Percentiles rank a stretch among this genome's conserved stretches.
Evolutionary conservation across 345 rosid genomes (phyloP).

Genomic region (Murraya koenigii): DNA sequence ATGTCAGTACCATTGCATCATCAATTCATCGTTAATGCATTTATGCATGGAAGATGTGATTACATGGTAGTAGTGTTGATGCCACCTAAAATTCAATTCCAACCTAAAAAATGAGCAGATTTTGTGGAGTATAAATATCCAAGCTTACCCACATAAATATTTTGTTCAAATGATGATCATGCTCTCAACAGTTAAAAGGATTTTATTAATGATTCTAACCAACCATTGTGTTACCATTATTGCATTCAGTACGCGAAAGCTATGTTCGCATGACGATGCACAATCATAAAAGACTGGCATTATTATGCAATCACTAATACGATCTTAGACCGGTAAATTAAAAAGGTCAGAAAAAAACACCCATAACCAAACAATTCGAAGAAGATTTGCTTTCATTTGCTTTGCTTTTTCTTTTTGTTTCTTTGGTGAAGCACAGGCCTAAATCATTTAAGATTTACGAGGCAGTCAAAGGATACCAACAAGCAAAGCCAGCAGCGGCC

Average conservation of each 20-base stretch:
- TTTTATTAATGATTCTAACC: neutral
- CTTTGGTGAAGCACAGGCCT: neutral
- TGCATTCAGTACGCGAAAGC: neutral
- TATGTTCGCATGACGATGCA: neutral
- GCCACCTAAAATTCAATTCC: no score
- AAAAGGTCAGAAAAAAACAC: constrained; percentile 16
- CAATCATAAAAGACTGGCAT: neutral
- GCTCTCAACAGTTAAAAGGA: neutral
- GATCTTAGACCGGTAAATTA: constrained; percentile 1
- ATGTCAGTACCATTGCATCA: no score
- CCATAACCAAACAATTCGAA: constrained; percentile 19
- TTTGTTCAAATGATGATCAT: neutral
- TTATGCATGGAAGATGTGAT: no score
- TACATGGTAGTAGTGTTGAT: neutral
- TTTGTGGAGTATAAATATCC: neutral
- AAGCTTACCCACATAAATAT: neutral
- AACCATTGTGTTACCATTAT: neutral
- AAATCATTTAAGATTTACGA: constrained; percentile 32
- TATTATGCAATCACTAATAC: neutral
- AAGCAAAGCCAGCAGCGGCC: neutral
- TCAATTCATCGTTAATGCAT: no score
- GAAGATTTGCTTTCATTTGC: constrained; percentile 5
- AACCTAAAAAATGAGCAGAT: neutral
- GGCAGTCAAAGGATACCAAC: constrained; percentile 42
- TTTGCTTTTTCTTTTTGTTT: constrained; percentile 11